These are phyloP conservation scores for Talaromyces atroroseus DNA, from an alignment of 2,329 filamentous ascomycete genomes.

Conservation along the genomic window DNA sequence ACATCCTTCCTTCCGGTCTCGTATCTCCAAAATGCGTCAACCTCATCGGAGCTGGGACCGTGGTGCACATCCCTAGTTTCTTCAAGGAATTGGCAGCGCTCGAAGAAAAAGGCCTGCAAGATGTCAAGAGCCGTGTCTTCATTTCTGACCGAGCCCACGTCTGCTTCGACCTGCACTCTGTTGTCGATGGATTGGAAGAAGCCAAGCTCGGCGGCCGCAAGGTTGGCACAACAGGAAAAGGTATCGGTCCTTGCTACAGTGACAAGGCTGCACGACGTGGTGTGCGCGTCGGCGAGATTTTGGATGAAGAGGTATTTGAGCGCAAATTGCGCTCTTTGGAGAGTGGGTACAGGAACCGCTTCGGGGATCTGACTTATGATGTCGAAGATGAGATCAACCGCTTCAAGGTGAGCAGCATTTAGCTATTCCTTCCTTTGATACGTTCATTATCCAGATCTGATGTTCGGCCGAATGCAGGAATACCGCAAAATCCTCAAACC, in stretches of 20 bases:
- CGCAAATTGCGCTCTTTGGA: conserved; percentile 49
- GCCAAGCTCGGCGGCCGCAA: conserved; percentile 40
- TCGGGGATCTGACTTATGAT: conserved; percentile 55
- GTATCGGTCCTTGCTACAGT: conserved; percentile 56
- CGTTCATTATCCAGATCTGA: background rate
- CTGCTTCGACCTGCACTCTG: conserved; percentile 41
- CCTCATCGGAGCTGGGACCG: conserved; percentile 44
- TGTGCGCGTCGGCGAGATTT: conserved; percentile 54
- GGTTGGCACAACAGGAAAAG: conserved; percentile 47
- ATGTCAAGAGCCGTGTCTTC: conserved; percentile 39
- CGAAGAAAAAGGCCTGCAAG: conserved; percentile 39
- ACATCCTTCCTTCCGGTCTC: conserved; percentile 44
- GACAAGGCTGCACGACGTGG: conserved; percentile 58
- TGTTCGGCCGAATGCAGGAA: conserved; percentile 21
- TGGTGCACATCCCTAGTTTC: conserved; percentile 44
- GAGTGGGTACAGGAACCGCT: conserved; percentile 51
- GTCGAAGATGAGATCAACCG: conserved; percentile 54
- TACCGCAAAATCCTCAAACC: conserved; percentile 33
- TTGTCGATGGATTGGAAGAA: conserved; percentile 44
- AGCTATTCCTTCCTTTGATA: conserved; percentile 8
- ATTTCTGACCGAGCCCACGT: conserved; percentile 44
- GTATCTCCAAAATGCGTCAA: conserved; percentile 42
- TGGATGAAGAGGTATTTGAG: conserved; percentile 53
- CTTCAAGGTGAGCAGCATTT: conserved; percentile 43
- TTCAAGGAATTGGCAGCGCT: conserved; percentile 43